Evolutionary conservation across 1,139 yeast genomes (phyloP), one percentile per base, ranked within the genome.

Genomic region (Tardiomyces blankii): DNA sequence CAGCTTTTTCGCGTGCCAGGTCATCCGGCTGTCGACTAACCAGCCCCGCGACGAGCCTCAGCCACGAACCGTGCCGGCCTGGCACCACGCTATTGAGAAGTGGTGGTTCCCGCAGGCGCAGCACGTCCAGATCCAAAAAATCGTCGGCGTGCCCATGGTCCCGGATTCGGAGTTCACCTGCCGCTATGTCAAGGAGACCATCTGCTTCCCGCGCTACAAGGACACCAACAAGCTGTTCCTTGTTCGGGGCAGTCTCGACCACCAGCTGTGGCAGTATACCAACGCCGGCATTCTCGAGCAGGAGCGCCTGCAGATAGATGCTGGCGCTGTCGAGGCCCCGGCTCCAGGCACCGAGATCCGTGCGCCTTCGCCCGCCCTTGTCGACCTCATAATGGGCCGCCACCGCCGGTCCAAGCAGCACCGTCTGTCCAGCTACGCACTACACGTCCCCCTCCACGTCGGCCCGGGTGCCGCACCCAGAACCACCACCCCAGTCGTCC

Each of bases 401-500:
- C 35, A 30, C 35, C 35, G 35, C 35, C 35, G 35, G 35, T 30
- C 35, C 35, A 30, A 30, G 35, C 35, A 30, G 35, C 35, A 27
- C 8, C 30, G 16, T 5, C 16, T 5, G 9, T 30, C 35, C 9
- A 30, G 35, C 35, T 30, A 30, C 16, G 11, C 35, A 5, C 35
- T 13, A 4, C 35, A 30, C 11, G 16, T 30, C 35, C 35, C 35
- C 9, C 25, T 21, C 7, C 4, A 7, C 25, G 7, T 21, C 7
- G 25, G 7, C 25, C 25, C 25, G 4, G 25, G 7, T 21, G 25
- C 25, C 7, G 7, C 4, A 7, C 25, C 25, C 25, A 4, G 25
- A n/a, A n/a, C n/a, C 25, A 21, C 25, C 25, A 21, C 25, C 7
- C 25, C 25, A 4, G 25, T 7, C 25, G 7, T 7, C 7, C 7